Conservation (phyloP, 1,139 yeast genomes). For the Arxiozyma bovina region DNA sequence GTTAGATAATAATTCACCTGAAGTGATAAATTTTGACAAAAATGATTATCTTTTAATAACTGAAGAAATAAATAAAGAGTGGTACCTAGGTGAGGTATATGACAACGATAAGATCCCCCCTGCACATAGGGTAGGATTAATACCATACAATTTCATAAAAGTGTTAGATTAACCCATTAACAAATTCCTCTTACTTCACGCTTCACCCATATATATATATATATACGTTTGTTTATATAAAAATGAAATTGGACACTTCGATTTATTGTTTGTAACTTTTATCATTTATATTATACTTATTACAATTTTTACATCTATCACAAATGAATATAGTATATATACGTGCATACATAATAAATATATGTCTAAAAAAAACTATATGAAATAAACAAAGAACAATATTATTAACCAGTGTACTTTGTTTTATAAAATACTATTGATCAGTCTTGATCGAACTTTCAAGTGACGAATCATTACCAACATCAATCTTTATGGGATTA, state of each 20-base stretch:
- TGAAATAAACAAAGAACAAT: too few species aligned
- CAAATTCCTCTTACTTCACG: background rate
- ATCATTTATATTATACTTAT: too few species aligned
- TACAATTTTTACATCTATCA: background rate
- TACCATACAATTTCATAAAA: constrained; percentile 28
- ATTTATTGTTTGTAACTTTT: background rate
- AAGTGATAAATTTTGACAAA: constrained; percentile 24
- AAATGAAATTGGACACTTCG: background rate
- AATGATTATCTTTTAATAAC: constrained; percentile 28
- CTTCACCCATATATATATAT: background rate
- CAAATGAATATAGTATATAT: background rate
- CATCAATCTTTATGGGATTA: background rate
- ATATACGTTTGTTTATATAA: background rate
- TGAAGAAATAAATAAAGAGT: constrained; percentile 26
- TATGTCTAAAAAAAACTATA: too few species aligned
- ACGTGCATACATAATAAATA: background rate
- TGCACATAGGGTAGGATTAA: constrained; percentile 22
- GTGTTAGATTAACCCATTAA: constrained; percentile 10
- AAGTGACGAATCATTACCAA: background rate
- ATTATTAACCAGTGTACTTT: background rate
- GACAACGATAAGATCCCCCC: constrained; percentile 19
- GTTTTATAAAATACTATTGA: too few species aligned
- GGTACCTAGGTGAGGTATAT: constrained; percentile 30
- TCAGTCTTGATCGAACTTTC: background rate
- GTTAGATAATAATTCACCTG: constrained; percentile 23